Base-by-base conservation (phyloP, 208 protist genomes). In the Leishmania tropica region DNA sequence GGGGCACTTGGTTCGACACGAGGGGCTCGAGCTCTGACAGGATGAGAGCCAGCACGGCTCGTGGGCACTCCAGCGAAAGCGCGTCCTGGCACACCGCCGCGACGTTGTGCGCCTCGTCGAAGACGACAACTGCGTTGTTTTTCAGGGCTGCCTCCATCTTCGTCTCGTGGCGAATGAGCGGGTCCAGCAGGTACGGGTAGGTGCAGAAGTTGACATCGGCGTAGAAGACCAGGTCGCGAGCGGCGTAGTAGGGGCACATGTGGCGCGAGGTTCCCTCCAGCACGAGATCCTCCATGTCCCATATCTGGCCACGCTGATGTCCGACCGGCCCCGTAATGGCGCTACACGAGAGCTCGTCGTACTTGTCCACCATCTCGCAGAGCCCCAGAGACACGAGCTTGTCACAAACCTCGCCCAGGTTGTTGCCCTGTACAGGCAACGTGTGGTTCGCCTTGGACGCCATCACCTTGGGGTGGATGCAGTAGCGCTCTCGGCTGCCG, bases 161-260 rank as follows among this genome's bases (percentile, higher is more conserved):
- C 71, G 88, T 94, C 76, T 94, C 87, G 89, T 91, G 87, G 28
- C 99, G 94, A 72, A 99, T 98, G 8, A 88, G 48, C 17, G 95
- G 92, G 81, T 99, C 98, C 19, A 99, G 91, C n/a, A 99, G 79
- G 85, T 99, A 99, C 82, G 99, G 99, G 88, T 99, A 99, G 15
- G 99, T 99, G 80, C 96, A 92, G 78, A 99, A 99, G 75, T 98
- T 93, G 35, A 99, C 87, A 68, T 99, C 95, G 0, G 98, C 92
- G 53, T 84, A 92, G 62, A 92, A 90, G 37, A 94, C 81, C 17
- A 97, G 81, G 58, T 98, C 95, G 28, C 96, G 92, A 3, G 94
- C 83, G 8, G 96, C 89, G 92, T 98, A 99, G 83, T 98, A 99
- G 21, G 99, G 98, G 88, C 99, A 99, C 71, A 92, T 86, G 51